A percentile compares a stretch with the other conserved stretches of the same genome.
These are phyloP conservation scores for Trypanosoma platydactyli DNA, from an alignment of 208 protist genomes.

Conservation along the genomic window DNA sequence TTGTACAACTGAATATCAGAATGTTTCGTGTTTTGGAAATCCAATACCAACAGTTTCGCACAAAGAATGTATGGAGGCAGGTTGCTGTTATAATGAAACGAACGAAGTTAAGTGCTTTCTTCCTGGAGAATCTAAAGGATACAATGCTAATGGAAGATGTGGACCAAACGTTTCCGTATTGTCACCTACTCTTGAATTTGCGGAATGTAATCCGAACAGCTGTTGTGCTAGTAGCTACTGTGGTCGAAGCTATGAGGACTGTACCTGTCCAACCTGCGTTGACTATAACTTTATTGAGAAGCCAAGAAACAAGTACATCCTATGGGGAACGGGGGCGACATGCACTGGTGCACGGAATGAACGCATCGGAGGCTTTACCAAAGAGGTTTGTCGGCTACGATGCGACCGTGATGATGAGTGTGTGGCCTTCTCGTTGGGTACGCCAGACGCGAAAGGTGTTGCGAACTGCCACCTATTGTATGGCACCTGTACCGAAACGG, in stretches of 20 bases:
- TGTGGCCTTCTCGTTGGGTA: conserved; percentile 5
- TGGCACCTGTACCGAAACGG: conserved; percentile 4
- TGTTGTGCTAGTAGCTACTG: conserved; percentile 15
- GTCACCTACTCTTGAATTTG: conserved; percentile 12
- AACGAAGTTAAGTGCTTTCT: conserved; percentile 13
- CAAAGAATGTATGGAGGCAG: conserved; percentile 10
- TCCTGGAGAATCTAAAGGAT: not conserved
- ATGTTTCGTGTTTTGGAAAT: not conserved
- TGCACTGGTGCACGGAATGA: conserved; percentile 7
- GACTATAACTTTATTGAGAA: conserved; percentile 16
- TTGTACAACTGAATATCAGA: not conserved
- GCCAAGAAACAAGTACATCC: conserved; percentile 10
- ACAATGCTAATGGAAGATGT: conserved; percentile 5
- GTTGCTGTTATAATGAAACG: conserved; percentile 13
- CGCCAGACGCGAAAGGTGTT: not conserved
- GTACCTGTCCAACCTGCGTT: conserved; percentile 9
- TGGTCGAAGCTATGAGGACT: conserved; percentile 13
- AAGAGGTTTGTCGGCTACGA: conserved; percentile 10
- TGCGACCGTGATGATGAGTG: conserved; percentile 12
- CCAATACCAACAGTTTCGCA: not conserved
- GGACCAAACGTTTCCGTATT: conserved; percentile 2
- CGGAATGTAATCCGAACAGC: conserved; percentile 11
- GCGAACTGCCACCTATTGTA: conserved; percentile 13
- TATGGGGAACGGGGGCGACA: conserved; percentile 8
- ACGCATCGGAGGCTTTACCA: not conserved